Conservation (phyloP, 805 yeast species). For the Metschnikowia orientalis region DNA sequence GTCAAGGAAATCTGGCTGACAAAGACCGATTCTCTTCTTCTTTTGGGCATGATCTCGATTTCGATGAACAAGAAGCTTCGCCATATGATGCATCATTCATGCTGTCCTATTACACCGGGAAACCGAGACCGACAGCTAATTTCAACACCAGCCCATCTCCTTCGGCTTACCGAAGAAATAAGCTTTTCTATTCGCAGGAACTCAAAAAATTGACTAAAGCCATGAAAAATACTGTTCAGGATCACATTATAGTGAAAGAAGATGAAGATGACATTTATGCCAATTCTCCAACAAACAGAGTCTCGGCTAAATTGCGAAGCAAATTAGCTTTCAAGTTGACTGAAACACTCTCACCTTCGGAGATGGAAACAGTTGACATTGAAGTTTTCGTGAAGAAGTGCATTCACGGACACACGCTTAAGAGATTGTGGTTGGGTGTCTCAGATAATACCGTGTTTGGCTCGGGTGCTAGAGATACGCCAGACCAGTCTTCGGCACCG, state of each 20-base stretch:
- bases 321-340: conserved; percentile 32
- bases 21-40: conserved; percentile 12
- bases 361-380: conserved; percentile 39
- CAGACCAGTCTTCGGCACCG: not conserved
- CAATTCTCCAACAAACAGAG: conserved; percentile 10
- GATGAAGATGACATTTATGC: conserved; percentile 15
- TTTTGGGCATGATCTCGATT: conserved; percentile 11
- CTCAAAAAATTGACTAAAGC: conserved; percentile 54
- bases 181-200: conserved; percentile 36
- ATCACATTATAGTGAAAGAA: conserved; percentile 32
- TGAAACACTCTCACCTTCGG: conserved; percentile 32
- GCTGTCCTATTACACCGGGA: not conserved
- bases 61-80: conserved; percentile 10
- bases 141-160: conserved; percentile 9
- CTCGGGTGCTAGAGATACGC: not conserved
- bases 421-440: conserved; percentile 30
- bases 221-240: conserved; percentile 71
- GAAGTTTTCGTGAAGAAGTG: conserved; percentile 30
- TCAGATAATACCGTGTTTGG: conserved; percentile 1
- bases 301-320: conserved; percentile 28
- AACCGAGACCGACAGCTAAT: conserved; percentile 1
- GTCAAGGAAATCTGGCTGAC: conserved; percentile 27
- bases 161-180: conserved; percentile 23
- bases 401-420: conserved; percentile 31
- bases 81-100: conserved; percentile 5